Percentiles rank a stretch among this genome's conserved stretches.
phyloP scores from a whole-genome alignment of 75 land plant species.

The Cunninghamia lanceolata region DNA sequence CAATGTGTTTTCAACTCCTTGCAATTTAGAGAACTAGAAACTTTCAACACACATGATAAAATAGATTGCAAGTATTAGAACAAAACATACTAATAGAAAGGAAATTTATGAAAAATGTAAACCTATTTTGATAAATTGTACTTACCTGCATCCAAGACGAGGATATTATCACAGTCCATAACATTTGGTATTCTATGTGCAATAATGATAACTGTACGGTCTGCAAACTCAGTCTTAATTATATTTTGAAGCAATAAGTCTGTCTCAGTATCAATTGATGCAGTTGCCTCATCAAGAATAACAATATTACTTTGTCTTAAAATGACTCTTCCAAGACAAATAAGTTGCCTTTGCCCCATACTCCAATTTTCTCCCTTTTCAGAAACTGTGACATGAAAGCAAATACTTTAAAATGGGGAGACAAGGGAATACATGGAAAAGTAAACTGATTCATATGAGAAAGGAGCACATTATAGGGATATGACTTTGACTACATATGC shows the following conservation, averaged over 20 bases:
- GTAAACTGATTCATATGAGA: too few relatives aligned
- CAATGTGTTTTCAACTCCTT: background rate
- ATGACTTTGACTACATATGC: background rate
- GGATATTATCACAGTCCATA: constrained; percentile 36
- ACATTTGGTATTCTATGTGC: constrained; percentile 41
- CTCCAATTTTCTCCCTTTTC: constrained; percentile 51
- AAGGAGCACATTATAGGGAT: background rate
- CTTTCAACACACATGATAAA: background rate
- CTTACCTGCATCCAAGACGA: constrained; percentile 38
- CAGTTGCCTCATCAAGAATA: constrained; percentile 44
- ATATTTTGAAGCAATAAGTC: constrained; percentile 27
- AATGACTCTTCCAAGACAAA: constrained; percentile 36
- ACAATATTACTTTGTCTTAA: constrained; percentile 32
- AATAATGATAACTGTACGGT: constrained; percentile 31
- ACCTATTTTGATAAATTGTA: background rate
- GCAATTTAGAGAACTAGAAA: background rate
- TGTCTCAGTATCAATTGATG: constrained; percentile 41
- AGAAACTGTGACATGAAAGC: constrained; percentile 13
- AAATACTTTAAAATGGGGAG: background rate
- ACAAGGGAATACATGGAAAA: background rate
- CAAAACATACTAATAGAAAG: background rate
- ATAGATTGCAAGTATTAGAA: background rate
- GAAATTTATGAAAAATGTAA: background rate
- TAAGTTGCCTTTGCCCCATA: constrained; percentile 41
- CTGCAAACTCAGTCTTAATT: constrained; percentile 21